Percentiles rank a stretch among this genome's conserved stretches.
phyloP scores from a whole-genome alignment of 805 yeast species.

The Saccharomycopsis microspora region DNA sequence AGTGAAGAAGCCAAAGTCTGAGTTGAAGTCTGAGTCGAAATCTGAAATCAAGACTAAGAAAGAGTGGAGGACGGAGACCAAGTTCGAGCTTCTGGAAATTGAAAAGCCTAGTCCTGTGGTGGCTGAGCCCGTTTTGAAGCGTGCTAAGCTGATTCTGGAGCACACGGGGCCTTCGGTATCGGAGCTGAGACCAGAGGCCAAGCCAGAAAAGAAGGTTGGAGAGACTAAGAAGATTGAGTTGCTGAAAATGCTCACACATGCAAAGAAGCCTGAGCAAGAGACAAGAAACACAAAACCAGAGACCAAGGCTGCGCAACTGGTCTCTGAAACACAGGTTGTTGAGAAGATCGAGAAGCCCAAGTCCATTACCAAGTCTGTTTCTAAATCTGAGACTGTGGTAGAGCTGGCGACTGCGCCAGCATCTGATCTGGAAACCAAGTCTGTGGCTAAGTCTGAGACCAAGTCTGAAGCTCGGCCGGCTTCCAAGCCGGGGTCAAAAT shows the following conservation, averaged over 20 bases:
- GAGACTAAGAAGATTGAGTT: background rate
- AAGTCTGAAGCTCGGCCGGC: background rate
- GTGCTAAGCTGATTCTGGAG: too few relatives aligned
- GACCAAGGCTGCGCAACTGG: background rate
- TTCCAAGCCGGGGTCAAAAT: too few relatives aligned
- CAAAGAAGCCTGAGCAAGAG: background rate
- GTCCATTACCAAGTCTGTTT: too few relatives aligned
- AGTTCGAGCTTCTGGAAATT: background rate
- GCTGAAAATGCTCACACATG: background rate
- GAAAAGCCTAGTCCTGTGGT: background rate
- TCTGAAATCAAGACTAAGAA: background rate
- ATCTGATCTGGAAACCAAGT: too few relatives aligned
- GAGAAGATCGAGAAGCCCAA: too few relatives aligned
- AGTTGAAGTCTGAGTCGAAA: background rate
- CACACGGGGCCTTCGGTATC: too few relatives aligned
- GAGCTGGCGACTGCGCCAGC: too few relatives aligned
- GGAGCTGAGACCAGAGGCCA: too few relatives aligned
- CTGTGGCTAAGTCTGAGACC: background rate
- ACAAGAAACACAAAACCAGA: background rate
- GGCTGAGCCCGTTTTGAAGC: too few relatives aligned
- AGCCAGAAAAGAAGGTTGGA: background rate
- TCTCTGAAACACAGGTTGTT: too few relatives aligned
- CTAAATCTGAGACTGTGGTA: too few relatives aligned
- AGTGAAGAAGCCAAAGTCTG: background rate
- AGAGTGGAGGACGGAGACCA: background rate